Evolutionary conservation across 1,284 basidiomycete genomes (phyloP), one percentile per base, ranked within the genome.

Genomic region (Agroathelia rolfsii): DNA sequence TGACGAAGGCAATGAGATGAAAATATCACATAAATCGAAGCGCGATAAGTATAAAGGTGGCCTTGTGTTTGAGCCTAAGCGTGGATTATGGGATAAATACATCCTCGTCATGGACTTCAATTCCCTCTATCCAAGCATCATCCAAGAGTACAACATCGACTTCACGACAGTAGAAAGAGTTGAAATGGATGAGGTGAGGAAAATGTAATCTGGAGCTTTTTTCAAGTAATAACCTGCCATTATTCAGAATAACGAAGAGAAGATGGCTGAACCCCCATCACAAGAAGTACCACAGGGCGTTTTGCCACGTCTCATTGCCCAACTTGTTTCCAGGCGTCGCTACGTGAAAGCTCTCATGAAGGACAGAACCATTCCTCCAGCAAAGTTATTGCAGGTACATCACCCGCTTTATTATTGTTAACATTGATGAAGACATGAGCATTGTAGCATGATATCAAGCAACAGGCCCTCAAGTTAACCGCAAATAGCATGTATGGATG

Each of bases 401-500:
- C 3, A 25, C n/a, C n/a, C n/a, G n/a, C n/a, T n/a, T n/a, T n/a
- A n/a, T n/a, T n/a, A n/a, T n/a, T n/a, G n/a, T n/a, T n/a, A n/a
- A n/a, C n/a, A n/a, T n/a, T n/a, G n/a, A n/a, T n/a, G n/a, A n/a
- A n/a, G n/a, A n/a, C 14, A 19, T 23, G 32, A 23, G 11, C n/a
- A n/a, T n/a, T n/a, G n/a, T 47, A 92, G 82, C 93, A 82, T 52
- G 89, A 98, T 50, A 96, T 98, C 63, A 94, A 93, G 55, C 95
- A 99, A 52, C 80, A 88, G 53, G 95, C 95, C 4, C 68, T 98
- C 38, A 98, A 98, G 63, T 78, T 98, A 32, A 99, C 94, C 2
- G 95, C 95, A 39, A 98, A 99, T 66, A 94, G 88, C 66, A 99
- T 99, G 94, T 99, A 98, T 56, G 95, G 95, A 14, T 99, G 95